These are phyloP conservation scores for Suhomyces pyralidae DNA, from an alignment of 805 yeast genomes.

Conservation along the genomic window DNA sequence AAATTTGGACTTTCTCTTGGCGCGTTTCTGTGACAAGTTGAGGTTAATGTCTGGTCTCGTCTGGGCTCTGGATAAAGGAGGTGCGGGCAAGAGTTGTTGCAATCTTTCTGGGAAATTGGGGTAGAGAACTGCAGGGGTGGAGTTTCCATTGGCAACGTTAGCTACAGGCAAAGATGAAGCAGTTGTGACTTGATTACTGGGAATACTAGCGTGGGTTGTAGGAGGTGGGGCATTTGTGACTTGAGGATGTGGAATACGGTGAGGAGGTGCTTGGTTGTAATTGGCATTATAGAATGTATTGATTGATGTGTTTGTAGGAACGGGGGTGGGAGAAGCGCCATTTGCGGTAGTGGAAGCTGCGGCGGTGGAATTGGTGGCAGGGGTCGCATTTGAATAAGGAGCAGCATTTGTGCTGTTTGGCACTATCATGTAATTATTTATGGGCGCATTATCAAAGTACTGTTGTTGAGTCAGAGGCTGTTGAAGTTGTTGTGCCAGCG, in stretches of 20 bases:
- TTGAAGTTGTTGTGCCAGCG: neutral
- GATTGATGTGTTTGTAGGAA: constrained; percentile 7
- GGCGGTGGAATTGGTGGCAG: constrained; percentile 5
- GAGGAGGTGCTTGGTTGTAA: constrained; percentile 5
- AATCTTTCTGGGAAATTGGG: constrained; percentile 24
- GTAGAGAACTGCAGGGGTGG: constrained; percentile 13
- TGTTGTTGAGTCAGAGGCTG: constrained; percentile 5
- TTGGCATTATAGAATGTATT: constrained; percentile 6
- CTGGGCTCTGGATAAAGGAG: constrained; percentile 45
- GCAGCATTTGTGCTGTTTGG: constrained; percentile 10
- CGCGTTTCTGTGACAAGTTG: constrained; percentile 45
- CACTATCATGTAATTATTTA: constrained; percentile 21
- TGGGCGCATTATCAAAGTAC: constrained; percentile 14
- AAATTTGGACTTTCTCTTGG: constrained; percentile 66
- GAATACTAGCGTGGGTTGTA: constrained; percentile 3
- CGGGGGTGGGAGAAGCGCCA: constrained; percentile 4
- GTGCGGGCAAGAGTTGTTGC: constrained; percentile 40
- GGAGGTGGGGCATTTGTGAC: constrained; percentile 6
- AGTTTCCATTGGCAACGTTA: neutral
- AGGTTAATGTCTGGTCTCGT: constrained; percentile 42
- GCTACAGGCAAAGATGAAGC: neutral
- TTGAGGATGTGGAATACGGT: constrained; percentile 7
- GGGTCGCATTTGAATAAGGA: constrained; percentile 4
- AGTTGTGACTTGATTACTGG: neutral
- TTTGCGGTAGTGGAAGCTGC: constrained; percentile 7